These are phyloP conservation scores for Hibiscus mutabilis DNA, from an alignment of 345 rosid genomes.

Conservation along the genomic window DNA sequence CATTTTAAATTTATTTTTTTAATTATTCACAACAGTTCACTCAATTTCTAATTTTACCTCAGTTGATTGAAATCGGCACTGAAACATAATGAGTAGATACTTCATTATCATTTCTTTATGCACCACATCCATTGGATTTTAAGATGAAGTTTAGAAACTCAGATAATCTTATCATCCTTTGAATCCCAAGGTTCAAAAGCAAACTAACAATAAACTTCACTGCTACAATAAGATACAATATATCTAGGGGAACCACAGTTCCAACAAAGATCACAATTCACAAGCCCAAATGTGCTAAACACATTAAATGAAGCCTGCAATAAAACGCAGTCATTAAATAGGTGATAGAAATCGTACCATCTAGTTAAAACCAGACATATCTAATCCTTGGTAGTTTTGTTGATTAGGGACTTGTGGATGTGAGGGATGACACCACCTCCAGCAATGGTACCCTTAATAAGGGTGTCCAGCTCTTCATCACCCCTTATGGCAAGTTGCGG, in stretches of 20 bases:
- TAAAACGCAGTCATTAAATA: background rate
- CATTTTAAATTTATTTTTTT: too few species aligned
- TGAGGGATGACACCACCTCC: constrained; percentile 24
- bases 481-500: constrained; percentile 48
- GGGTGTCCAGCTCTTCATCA: constrained; percentile 52
- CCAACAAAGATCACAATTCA: too few species aligned
- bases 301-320: background rate
- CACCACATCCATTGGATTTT: too few species aligned
- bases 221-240: background rate
- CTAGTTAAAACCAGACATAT: background rate
- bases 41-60: too few species aligned
- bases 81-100: too few species aligned
- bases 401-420: constrained; percentile 23
- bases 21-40: too few species aligned
- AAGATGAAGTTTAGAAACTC: too few species aligned
- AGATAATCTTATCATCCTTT: too few species aligned
- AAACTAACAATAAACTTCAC: background rate
- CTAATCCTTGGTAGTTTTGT: constrained; percentile 19
- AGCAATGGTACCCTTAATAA: constrained; percentile 63
- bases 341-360: background rate
- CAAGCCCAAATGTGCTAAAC: too few species aligned
- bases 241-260: background rate
- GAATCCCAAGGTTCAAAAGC: too few species aligned
- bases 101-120: too few species aligned
- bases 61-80: too few species aligned